Conservation (phyloP, 2,329 filamentous ascomycete species). For the Curvularia spicifera region DNA sequence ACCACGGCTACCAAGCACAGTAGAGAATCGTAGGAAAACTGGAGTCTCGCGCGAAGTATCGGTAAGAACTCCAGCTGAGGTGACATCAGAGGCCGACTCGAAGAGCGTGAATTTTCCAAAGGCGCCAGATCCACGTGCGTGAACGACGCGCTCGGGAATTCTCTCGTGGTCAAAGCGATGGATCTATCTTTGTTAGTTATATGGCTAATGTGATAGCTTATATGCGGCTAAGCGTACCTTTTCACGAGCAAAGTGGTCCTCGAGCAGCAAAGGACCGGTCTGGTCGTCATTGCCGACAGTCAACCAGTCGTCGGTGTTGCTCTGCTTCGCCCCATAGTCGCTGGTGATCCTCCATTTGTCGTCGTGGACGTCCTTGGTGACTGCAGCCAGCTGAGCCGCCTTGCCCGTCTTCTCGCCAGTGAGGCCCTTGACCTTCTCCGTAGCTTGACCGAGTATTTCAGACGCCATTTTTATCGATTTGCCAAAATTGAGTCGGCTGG, state of each 20-base stretch:
- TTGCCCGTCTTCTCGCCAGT: slow-evolving; percentile 57
- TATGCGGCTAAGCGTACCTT: slow-evolving; percentile 60
- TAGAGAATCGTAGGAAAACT: slow-evolving; percentile 77
- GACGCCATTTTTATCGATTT: slow-evolving; percentile 38
- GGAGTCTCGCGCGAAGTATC: slow-evolving; percentile 72
- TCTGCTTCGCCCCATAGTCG: slow-evolving; percentile 77
- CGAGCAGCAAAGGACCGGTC: slow-evolving; percentile 71
- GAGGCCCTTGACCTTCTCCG: slow-evolving; percentile 45
- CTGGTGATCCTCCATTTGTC: slow-evolving; percentile 69
- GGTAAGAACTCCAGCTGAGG: slow-evolving; percentile 68
- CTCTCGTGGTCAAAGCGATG: slow-evolving; percentile 78
- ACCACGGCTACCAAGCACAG: slow-evolving; percentile 75
- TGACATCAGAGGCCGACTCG: slow-evolving; percentile 68
- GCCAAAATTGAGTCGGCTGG: slow-evolving; percentile 11
- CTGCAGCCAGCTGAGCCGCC: slow-evolving; percentile 64
- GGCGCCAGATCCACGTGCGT: slow-evolving; percentile 68
- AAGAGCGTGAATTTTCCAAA: slow-evolving; percentile 71
- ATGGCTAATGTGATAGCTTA: no score
- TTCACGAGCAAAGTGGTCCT: slow-evolving; percentile 75
- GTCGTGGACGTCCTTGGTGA: slow-evolving; percentile 65
- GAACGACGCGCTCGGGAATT: slow-evolving; percentile 72
- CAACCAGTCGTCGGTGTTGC: slow-evolving; percentile 80
- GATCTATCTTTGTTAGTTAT: slow-evolving; percentile 57
- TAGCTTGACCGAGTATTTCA: slow-evolving; percentile 34
- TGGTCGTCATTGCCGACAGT: slow-evolving; percentile 66